These are phyloP conservation scores for Leccinellum albellum DNA, from an alignment of 768 basidiomycete species.

Conservation along the genomic window DNA sequence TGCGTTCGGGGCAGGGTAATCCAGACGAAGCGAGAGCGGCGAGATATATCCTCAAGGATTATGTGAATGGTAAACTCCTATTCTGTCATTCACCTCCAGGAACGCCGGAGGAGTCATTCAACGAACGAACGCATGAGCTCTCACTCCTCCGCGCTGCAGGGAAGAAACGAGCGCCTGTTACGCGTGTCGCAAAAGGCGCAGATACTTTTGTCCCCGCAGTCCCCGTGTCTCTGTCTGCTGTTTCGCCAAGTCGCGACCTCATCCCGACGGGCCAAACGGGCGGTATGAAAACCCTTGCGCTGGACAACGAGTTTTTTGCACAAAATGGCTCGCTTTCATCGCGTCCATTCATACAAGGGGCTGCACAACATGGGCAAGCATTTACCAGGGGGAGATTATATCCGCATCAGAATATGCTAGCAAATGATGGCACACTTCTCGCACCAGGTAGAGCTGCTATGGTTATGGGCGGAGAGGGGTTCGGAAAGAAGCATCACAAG, in stretches of 20 bases:
- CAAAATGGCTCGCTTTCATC: conserved; percentile 47
- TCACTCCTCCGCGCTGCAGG: conserved; percentile 56
- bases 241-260: conserved; percentile 17
- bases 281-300: conserved; percentile 52
- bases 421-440: conserved; percentile 72
- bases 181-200: conserved; percentile 79
- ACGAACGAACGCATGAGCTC: conserved; percentile 60
- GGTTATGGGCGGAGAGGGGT: conserved; percentile 37
- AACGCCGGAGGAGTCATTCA: conserved; percentile 64
- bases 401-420: conserved; percentile 81
- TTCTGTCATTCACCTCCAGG: conserved; percentile 89
- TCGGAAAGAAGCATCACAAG: conserved; percentile 83
- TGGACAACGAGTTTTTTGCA: conserved; percentile 85
- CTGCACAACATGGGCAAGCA: conserved; percentile 50
- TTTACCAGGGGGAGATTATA: conserved; percentile 65
- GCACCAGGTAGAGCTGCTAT: conserved; percentile 39
- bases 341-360: conserved; percentile 63
- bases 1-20: conserved; percentile 91
- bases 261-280: conserved; percentile 29
- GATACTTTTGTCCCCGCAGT: conserved; percentile 66
- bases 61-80: conserved; percentile 89
- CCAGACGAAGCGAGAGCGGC: conserved; percentile 95
- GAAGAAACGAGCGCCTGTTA: conserved; percentile 88
- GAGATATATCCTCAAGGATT: conserved; percentile 92
- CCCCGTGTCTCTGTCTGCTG: background rate